Conservation (phyloP, 2,329 filamentous ascomycete species). For the Chaetomiaceae sp. region DNA sequence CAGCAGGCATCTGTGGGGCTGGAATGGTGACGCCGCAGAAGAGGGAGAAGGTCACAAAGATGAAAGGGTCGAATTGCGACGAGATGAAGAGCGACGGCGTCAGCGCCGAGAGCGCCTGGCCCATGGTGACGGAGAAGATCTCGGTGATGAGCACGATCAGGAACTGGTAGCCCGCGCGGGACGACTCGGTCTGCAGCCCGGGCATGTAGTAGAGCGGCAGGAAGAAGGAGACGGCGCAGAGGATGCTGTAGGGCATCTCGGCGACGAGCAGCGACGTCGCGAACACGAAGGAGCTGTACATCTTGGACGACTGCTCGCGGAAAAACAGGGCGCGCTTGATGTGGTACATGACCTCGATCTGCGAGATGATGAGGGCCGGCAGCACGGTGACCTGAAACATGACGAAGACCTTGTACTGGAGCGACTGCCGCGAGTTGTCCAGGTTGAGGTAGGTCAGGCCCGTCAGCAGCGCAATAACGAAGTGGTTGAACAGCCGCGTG, state of each 20-base stretch:
- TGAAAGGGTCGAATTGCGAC: slow-evolving; percentile 71
- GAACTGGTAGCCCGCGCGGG: slow-evolving; percentile 78
- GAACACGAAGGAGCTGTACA: slow-evolving; percentile 77
- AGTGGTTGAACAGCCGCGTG: slow-evolving; percentile 78
- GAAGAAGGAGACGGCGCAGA: slow-evolving; percentile 78
- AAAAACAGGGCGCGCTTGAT: slow-evolving; percentile 76
- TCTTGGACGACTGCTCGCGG: slow-evolving; percentile 78
- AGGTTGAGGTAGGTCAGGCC: slow-evolving; percentile 76
- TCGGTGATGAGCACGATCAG: slow-evolving; percentile 79
- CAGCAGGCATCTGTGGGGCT: slow-evolving; percentile 66
- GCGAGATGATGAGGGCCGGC: slow-evolving; percentile 73
- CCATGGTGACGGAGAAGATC: slow-evolving; percentile 75
- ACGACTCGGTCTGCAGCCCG: slow-evolving; percentile 57
- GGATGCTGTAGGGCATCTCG: slow-evolving; percentile 75
- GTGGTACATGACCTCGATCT: slow-evolving; percentile 80
- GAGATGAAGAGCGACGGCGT: slow-evolving; percentile 76
- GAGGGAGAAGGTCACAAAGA: slow-evolving; percentile 75
- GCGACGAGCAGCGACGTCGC: slow-evolving; percentile 70
- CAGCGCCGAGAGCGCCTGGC: slow-evolving; percentile 67
- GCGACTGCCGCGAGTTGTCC: slow-evolving; percentile 64
- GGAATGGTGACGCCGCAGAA: slow-evolving; percentile 88
- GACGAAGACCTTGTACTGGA: slow-evolving; percentile 83
- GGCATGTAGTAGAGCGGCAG: slow-evolving; percentile 80
- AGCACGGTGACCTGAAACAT: slow-evolving; percentile 87
- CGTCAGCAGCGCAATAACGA: slow-evolving; percentile 69